Evolutionary conservation across 148 eudicot species (phyloP), one percentile per base, ranked within the genome.

Genomic region (Salicornia ramosissima): DNA sequence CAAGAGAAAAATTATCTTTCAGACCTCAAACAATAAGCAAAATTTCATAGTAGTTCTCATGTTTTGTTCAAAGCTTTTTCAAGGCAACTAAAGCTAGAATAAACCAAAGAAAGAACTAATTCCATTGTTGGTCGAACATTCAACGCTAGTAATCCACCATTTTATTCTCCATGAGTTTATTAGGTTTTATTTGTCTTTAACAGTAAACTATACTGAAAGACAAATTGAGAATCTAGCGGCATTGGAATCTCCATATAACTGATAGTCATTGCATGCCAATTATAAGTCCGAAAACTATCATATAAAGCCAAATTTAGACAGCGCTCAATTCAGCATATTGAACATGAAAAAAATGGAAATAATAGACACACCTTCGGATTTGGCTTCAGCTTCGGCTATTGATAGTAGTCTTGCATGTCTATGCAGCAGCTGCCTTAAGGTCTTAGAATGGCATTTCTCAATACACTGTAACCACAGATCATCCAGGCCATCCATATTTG

Each of bases 371-470:
- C 98, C 98, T 82, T 86, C 84, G 68, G 77, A 84, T 80, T 93
- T 88, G 62, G 77, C 86, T 82, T 93, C 89, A 65, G 77, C 86
- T 82, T 93, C 89, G 62, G 97, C 88, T 34, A 93, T 74, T 6
- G 97, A 87, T 15, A 88, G 80, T 72, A 93, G 90, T 79, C 79
- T 93, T 73, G 92, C 97, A 78, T 87, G 77, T 56, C 79, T 78
- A 60, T 84, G 86, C 53, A 94, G 93, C 57, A 94, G 86, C 71
- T 87, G 89, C 82, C 84, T 80, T 25, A 94, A 79, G 46, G 95
- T 94, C 74, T 86, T 91, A 10, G 96, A 91, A 72, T 91, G 99
- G 74, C 99, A 94, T 76, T 78, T 91, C 42, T 84, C 88, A 63
- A 94, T 87, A 74, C 99, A 94, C 67, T 72, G 86, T 29, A 81